Base-by-base conservation (phyloP, 2,329 filamentous ascomycete species). In the Fusarium sp. region DNA sequence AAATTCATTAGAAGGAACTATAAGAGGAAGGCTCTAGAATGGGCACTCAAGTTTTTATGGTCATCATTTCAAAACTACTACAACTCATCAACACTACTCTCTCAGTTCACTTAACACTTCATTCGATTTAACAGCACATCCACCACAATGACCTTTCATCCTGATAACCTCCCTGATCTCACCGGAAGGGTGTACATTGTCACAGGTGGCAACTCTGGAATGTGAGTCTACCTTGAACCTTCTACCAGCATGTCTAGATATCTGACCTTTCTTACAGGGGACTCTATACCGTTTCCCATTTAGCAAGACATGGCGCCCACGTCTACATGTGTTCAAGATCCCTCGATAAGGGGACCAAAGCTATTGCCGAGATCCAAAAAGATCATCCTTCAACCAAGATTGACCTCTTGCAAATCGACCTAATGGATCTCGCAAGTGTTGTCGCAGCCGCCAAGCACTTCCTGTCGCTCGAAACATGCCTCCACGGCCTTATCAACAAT, bases 401-500 rank as follows among this genome's bases (percentile, higher is more conserved):
- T 11, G 55, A 52, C 11, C 49, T 73, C 0, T 25, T 73, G 0
- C 42, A 72, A 35, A 72, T 73, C 60, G 71, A 73, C 5, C 70
- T 69, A 5, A 49, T 65, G 35, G 29, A 63, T 7, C 54, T 73
- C 1, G 9, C 31, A 14, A 49, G 58, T 21, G 67, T 73, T 0
- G 63, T 73, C 5, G 35, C 68, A 3, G 71, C 72, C 2, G 71
- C 72, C 3, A 66, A 72, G n/a, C 45, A 46, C 21, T 74, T 74
- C 10, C 57, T 74, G 15, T 54, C 54, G 0, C 42, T 51, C 1
- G 71, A 74, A 10, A 45, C 64, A 6, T 12, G 11, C 0, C 25
- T 73, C 2, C 68, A 75, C 3, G 60, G 67, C 3, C 67, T 75
- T 3, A 37, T 75, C n/a, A 71, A 73, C 23, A 75, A 72, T 5